Base-by-base conservation (phyloP, 306 rosid species). In the Comarum palustre region DNA sequence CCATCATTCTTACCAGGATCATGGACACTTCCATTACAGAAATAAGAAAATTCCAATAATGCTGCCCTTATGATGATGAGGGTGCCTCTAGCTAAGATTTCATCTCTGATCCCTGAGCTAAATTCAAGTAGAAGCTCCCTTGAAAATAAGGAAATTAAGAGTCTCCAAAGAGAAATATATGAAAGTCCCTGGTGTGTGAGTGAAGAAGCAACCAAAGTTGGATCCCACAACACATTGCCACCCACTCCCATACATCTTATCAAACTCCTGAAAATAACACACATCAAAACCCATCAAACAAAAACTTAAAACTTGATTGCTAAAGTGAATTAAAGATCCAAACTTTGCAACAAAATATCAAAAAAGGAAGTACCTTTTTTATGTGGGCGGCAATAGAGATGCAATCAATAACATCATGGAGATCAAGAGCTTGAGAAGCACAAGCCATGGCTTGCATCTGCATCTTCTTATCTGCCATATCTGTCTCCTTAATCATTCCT, bases 171-270 rank as follows among this genome's bases (percentile, higher is more conserved):
- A 72, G 81, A 90, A 92, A 63, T 88, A 92, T 41, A 90, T 87
- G 82, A 92, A 92, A 82, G 82, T 83, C 64, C 89, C 91, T 0
- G 82, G 83, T 8, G 89, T 41, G 79, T 88, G 96, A 16, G 89
- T 87, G 84, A 90, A 90, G 81, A 86, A 90, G 42, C 96, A 75
- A 43, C 98, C 96, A 61, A 93, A 90, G 72, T 81, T 88, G 46
- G 91, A 83, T 74, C 96, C 96, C 71, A 90, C 91, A 71, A 88
- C 96, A 73, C 93, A 92, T 74, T 88, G 96, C 96, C 98, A 92
- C 20, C 98, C 93, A 77, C 71, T 77, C 52, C 93, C 96, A 74
- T 93, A 80, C 77, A 41, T 77, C 71, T 77, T 76, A 72, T 90
- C 96, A 82, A 92, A 92, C 55, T 80, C 92, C 98, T 92, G 77